Conservation (phyloP, 371 early-diverging fungal species). For the Conidiobolus incongruus region DNA sequence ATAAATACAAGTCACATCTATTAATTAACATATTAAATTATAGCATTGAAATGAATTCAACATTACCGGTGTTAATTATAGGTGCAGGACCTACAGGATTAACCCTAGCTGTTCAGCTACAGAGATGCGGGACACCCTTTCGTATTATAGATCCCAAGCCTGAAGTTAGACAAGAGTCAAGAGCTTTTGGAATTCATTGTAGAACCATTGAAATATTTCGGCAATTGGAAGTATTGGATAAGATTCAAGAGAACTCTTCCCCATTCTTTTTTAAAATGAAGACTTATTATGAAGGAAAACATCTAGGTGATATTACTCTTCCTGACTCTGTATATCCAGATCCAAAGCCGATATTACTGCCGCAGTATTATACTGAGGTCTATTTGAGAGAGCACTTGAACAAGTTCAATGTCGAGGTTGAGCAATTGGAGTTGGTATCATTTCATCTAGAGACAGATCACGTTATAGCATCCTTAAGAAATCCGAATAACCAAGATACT, state of each 20-base stretch:
- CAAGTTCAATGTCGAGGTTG: background rate
- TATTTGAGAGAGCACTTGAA: constrained; percentile 4
- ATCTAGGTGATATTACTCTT: background rate
- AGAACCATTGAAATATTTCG: background rate
- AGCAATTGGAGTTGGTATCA: background rate
- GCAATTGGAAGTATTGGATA: background rate
- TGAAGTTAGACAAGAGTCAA: background rate
- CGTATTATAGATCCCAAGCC: background rate
- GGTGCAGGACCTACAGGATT: too few species aligned
- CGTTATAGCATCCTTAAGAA: background rate
- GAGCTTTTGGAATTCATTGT: background rate
- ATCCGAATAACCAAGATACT: constrained; percentile 4
- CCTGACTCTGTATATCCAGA: constrained; percentile 1
- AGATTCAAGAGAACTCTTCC: background rate
- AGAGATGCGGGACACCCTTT: too few species aligned
- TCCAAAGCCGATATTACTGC: constrained; percentile 1
- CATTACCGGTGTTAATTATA: too few species aligned
- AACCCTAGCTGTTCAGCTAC: too few species aligned
- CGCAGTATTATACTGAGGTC: background rate
- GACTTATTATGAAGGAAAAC: background rate
- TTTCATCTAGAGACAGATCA: background rate
- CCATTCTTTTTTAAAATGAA: background rate
- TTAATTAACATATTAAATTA: too few species aligned
- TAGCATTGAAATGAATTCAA: too few species aligned
- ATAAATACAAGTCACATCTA: too few species aligned